Conservation (phyloP, 768 basidiomycete species). For the Symmetrospora coprosmae region DNA sequence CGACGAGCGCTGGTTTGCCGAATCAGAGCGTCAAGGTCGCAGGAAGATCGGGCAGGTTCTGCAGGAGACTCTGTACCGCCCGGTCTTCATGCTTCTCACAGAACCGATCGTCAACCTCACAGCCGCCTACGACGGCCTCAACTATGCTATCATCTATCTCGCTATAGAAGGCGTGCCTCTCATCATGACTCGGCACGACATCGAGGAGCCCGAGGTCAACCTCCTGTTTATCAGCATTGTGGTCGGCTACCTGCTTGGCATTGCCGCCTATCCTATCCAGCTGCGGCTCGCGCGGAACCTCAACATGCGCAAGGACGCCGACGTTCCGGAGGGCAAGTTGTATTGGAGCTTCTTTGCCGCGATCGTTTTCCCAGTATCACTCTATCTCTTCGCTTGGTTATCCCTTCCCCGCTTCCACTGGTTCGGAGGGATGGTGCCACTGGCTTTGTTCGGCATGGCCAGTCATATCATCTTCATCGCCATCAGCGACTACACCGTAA, state of each 20-base stretch:
- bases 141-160: constrained; percentile 25
- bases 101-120: constrained; percentile 23
- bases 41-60: constrained; percentile 12
- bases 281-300: not conserved
- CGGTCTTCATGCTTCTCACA: constrained; percentile 21
- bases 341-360: constrained; percentile 17
- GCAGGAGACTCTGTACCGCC: constrained; percentile 15
- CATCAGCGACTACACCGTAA: constrained; percentile 1
- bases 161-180: constrained; percentile 20
- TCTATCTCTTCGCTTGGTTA: constrained; percentile 23
- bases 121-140: constrained; percentile 19
- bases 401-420: constrained; percentile 15
- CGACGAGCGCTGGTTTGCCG: constrained; percentile 2
- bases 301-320: constrained; percentile 1
- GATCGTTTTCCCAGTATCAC: constrained; percentile 12
- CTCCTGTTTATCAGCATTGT: constrained; percentile 20
- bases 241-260: constrained; percentile 15
- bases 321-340: constrained; percentile 17
- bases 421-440: constrained; percentile 7
- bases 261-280: not conserved
- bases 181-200: constrained; percentile 9
- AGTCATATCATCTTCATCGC: constrained; percentile 19
- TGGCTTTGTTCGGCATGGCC: constrained; percentile 13
- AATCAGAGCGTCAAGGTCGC: not conserved
- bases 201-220: constrained; percentile 19